A percentile compares a stretch with the other conserved stretches of the same genome.
These are phyloP conservation scores for Angomonas deanei DNA, from an alignment of 208 protist genomes.

Conservation along the genomic window DNA sequence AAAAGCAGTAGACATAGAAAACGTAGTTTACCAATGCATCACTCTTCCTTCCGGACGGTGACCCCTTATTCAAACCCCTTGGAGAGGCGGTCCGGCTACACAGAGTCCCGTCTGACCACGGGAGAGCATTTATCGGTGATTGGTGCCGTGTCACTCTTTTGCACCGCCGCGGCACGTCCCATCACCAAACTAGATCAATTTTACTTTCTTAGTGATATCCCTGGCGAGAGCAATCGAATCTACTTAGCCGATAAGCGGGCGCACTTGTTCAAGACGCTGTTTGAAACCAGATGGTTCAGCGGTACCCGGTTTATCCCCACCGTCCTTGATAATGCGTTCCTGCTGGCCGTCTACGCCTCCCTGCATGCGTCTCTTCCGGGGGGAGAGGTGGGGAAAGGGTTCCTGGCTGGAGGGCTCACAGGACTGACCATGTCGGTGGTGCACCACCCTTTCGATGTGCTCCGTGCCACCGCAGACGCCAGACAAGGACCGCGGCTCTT, in stretches of 20 bases:
- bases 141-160: slow-evolving; percentile 20
- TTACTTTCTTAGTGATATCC: slow-evolving; percentile 76
- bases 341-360: slow-evolving; percentile 31
- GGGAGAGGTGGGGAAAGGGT: slow-evolving; percentile 16
- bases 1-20: too few relatives aligned
- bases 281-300: slow-evolving; percentile 59
- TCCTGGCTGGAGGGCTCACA: slow-evolving; percentile 45
- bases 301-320: slow-evolving; percentile 36
- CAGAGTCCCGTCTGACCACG: slow-evolving; percentile 47
- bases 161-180: slow-evolving; percentile 34
- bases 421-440: slow-evolving; percentile 40
- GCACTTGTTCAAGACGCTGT: slow-evolving; percentile 64
- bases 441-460: slow-evolving; percentile 74
- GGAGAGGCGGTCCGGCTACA: slow-evolving; percentile 57
- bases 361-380: slow-evolving; percentile 21
- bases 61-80: slow-evolving; percentile 51
- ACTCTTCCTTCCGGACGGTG: slow-evolving; percentile 19
- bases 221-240: slow-evolving; percentile 65
- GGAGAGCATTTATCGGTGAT: slow-evolving; percentile 46
- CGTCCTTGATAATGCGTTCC: slow-evolving; percentile 31
- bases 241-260: slow-evolving; percentile 73
- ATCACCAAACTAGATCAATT: slow-evolving; percentile 54
- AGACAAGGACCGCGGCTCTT: slow-evolving; percentile 26
- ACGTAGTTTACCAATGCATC: background rate
- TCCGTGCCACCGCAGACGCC: slow-evolving; percentile 61